These are phyloP conservation scores for Thielaviopsis euricoi DNA, from an alignment of 2,329 filamentous ascomycete genomes.

Conservation along the genomic window DNA sequence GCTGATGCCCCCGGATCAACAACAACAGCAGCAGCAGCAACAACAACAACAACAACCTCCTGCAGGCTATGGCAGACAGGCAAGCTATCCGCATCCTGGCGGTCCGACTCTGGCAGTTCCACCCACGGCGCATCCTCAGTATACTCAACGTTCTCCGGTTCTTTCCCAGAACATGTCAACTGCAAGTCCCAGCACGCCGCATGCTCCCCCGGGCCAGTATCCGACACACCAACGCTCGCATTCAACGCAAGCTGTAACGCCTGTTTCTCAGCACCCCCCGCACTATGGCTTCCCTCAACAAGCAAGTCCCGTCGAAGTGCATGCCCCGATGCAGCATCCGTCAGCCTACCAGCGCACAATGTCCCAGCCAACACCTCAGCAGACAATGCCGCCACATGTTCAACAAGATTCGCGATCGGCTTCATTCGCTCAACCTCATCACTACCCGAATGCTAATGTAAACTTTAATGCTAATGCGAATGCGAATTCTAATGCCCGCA, in stretches of 20 bases:
- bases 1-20: conserved; percentile 15
- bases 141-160: conserved; percentile 4
- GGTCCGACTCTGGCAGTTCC: conserved; percentile 32
- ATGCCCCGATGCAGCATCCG: conserved; percentile 22
- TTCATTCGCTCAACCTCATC: conserved; percentile 7
- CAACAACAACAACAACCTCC: conserved; percentile 30
- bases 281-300: conserved; percentile 26
- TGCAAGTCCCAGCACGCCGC: conserved; percentile 16
- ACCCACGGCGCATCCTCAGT: conserved; percentile 20
- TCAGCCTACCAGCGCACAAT: conserved; percentile 23
- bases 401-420: conserved; percentile 6
- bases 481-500: neutral
- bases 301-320: conserved; percentile 31
- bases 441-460: neutral
- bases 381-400: conserved; percentile 26
- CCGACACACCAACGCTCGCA: conserved; percentile 33
- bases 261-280: conserved; percentile 38
- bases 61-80: conserved; percentile 23
- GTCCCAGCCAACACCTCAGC: conserved; percentile 38
- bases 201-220: conserved; percentile 23
- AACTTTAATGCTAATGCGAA: neutral
- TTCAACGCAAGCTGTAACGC: conserved; percentile 36
- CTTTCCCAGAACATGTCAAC: neutral
- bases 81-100: conserved; percentile 25
- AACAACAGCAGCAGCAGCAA: conserved; percentile 24